Base-by-base conservation (phyloP, 73 alveolate genomes). In the Stentor roeselii region DNA sequence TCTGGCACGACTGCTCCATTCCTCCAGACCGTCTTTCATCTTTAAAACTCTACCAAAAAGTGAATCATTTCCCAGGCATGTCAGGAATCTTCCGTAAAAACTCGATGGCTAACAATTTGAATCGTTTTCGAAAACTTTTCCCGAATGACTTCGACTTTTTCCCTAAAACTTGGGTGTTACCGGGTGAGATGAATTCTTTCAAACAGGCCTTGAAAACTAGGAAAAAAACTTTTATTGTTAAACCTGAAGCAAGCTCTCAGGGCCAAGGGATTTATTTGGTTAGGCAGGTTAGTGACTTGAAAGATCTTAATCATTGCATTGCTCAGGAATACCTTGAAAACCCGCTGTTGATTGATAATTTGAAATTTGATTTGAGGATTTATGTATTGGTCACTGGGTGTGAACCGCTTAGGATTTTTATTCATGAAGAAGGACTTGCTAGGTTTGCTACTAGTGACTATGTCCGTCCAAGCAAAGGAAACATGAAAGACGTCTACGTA, bases 231-330 rank as follows among this genome's bases (percentile, higher is more conserved):
- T 91, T 89, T 91, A 88, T 92, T 11, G 97, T 94, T 30, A 94
- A 94, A 78, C 98, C 98, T 1, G 97, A 92, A 6, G 95, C 95
- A 37, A 82, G 86, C 76, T 87, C 94, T 58, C 78, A 94, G 34
- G 98, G 98, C 11, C 91, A 90, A 89, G 98, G 98, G 21, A 94
- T 94, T 6, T 94, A 92, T 84, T 83, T 94, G 74, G 92, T 89
- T 34, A 88, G 92, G 82, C 82, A 89, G 36, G 82, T 87, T 11
- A 90, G 92, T 30, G 87, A 90, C 38, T 90, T 94, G 3, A 92
- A 93, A 35, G 86, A 88, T 60, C 76, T 75, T 42, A 97, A 94
- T 78, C 91, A 90, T 38, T 87, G 83, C 77, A 92, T 94, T 39
- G 97, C 90, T n/a, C 95, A 94, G 77, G 87, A 86, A 82, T 94